Base-by-base conservation (phyloP, 2,329 filamentous ascomycete genomes). In the Penicillium brasilianum region DNA sequence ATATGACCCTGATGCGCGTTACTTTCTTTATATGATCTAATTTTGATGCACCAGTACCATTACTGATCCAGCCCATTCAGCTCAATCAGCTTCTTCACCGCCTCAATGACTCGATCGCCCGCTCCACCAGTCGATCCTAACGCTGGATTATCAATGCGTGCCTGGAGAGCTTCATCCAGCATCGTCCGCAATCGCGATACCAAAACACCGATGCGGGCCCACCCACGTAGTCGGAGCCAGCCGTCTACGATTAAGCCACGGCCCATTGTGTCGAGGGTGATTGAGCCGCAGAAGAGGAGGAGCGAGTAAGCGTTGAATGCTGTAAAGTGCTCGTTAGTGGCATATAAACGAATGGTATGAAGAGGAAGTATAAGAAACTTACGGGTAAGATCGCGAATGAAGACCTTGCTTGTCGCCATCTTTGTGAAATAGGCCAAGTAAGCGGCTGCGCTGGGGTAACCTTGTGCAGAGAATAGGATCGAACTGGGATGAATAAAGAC, bases 401-500 rank as follows among this genome's bases (percentile, higher is more conserved):
- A 98, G 2, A 97, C 87, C 80, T 98, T 98, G 73, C 87, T 90
- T 0, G 93, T 98, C 3, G 90, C 88, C 80, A 98, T 95, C 77
- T 97, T 93, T 55, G 86, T 91, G 76, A 97, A 97, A 76, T 97
- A 98, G 56, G 88, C 90, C 75, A 99, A 81, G 76, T 94, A 98
- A 1, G 87, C 84, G 5, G 90, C 89, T 55, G 88, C 87, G 8
- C 85, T 88, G 2, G 90, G 86, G 73, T 96, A 97, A 0, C 83
- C 85, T 73, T 96, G 91, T 11, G 87, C 89, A 55, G 89, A 90
- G 75, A 98, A 98, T 10, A 98, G 83, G 0, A 90, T 93, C 48
- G 91, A 96, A 69, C 87, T 89, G 0, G 95, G 95, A 72, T 99
- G 95, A 16, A 98, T 88, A 76, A 99, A 99, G 13, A 98, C 92